Percentiles rank a stretch among this genome's conserved stretches.
Conservation (phyloP, 352 stramenopile species). For the Phytopythium montanum region DNA sequence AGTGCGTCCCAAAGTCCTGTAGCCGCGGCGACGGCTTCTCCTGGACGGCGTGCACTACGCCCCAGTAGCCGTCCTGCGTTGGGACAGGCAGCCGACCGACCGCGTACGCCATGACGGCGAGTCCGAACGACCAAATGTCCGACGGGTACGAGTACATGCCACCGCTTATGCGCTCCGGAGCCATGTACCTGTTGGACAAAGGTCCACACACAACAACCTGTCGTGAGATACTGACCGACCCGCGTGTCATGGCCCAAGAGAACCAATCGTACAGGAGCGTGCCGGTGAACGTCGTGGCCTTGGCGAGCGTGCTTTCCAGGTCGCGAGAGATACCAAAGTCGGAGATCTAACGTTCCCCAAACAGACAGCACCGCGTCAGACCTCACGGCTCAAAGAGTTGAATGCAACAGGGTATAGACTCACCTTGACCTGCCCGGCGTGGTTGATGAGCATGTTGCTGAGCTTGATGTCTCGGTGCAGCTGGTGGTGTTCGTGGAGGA, state of each 20-base stretch:
- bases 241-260: background rate
- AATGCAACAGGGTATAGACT: background rate
- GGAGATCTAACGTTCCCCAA: constrained; percentile 43
- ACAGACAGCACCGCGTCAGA: background rate
- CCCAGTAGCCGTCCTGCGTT: constrained; percentile 86
- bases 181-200: constrained; percentile 80
- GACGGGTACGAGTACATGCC: constrained; percentile 87
- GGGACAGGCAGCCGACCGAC: constrained; percentile 85
- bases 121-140: constrained; percentile 81
- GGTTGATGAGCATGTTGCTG: constrained; percentile 93
- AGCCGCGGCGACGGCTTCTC: constrained; percentile 71
- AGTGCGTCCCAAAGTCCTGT: constrained; percentile 54
- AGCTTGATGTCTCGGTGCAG: constrained; percentile 95
- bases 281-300: constrained; percentile 88
- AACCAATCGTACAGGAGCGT: constrained; percentile 79
- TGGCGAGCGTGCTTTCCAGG: constrained; percentile 79
- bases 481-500: constrained; percentile 87
- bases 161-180: constrained; percentile 91
- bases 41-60: constrained; percentile 82
- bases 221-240: background rate
- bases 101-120: constrained; percentile 82
- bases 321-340: constrained; percentile 85
- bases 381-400: background rate
- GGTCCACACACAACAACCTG: background rate
- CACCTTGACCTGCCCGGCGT: constrained; percentile 70